phyloP scores from a whole-genome alignment of 768 basidiomycete species.

The Leccinum olivaceopallidum region DNA sequence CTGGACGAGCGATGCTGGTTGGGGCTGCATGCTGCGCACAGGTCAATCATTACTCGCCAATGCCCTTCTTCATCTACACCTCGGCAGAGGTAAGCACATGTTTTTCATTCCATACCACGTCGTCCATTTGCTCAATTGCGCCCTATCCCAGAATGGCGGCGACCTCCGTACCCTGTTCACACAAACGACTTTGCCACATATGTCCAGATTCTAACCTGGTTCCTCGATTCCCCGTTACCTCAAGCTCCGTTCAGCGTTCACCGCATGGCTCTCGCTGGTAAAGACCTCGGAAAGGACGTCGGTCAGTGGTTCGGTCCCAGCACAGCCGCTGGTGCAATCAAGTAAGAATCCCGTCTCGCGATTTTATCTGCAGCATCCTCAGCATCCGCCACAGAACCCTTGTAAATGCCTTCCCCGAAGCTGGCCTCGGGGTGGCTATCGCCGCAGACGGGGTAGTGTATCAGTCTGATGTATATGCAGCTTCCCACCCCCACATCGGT shows the following conservation, averaged over 20 bases:
- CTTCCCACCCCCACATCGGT: slow-evolving; percentile 47
- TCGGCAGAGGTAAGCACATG: slow-evolving; percentile 61
- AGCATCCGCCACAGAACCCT: slow-evolving; percentile 54
- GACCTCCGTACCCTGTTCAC: slow-evolving; percentile 59
- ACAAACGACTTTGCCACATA: slow-evolving; percentile 80
- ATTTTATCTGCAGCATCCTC: neutral
- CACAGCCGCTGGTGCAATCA: slow-evolving; percentile 96
- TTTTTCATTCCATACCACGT: slow-evolving; percentile 1
- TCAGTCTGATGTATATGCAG: slow-evolving; percentile 82
- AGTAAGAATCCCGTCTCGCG: slow-evolving; percentile 44
- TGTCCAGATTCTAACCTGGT: slow-evolving; percentile 92
- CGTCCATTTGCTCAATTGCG: slow-evolving; percentile 11
- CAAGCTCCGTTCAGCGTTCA: slow-evolving; percentile 93
- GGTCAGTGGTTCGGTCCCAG: slow-evolving; percentile 99
- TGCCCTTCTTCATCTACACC: slow-evolving; percentile 70
- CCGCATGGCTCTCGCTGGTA: slow-evolving; percentile 92
- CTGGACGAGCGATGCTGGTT: slow-evolving; percentile 83
- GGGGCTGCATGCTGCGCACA: slow-evolving; percentile 92
- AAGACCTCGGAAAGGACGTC: slow-evolving; percentile 92
- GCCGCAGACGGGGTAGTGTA: slow-evolving; percentile 84
- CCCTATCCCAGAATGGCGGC: slow-evolving; percentile 71
- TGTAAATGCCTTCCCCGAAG: slow-evolving; percentile 75
- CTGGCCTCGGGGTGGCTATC: slow-evolving; percentile 77
- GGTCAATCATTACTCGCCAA: slow-evolving; percentile 85
- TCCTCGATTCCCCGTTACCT: slow-evolving; percentile 85